Conservation (phyloP, 1,284 basidiomycete genomes). For the Mrakiaceae sp. region DNA sequence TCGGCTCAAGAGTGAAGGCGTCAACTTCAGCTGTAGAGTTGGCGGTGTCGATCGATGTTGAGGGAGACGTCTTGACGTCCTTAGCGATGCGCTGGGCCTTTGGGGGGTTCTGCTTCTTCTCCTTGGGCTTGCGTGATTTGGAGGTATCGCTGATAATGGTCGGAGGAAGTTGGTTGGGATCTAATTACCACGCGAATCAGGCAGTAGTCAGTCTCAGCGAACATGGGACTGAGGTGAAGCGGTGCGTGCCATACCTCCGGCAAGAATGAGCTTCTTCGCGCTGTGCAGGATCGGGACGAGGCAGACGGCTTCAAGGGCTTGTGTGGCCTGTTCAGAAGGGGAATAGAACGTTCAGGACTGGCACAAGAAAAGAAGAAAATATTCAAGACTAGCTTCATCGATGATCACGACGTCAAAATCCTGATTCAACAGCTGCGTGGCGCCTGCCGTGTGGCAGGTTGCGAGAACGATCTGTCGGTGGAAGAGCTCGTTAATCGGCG, state of each 20-base stretch:
- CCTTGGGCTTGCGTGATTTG: conserved; percentile 15
- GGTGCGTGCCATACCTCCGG: conserved; percentile 42
- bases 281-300: conserved; percentile 87
- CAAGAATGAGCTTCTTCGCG: conserved; percentile 72
- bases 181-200: not conserved
- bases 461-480: conserved; percentile 61
- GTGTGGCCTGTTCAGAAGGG: conserved; percentile 49
- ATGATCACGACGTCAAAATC: conserved; percentile 86
- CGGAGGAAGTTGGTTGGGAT: conserved; percentile 85
- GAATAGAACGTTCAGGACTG: not conserved
- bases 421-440: conserved; percentile 59
- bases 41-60: no score
- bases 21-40: no score
- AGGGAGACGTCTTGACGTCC: no score
- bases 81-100: not conserved
- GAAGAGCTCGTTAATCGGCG: not conserved
- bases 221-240: no score
- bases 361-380: not conserved
- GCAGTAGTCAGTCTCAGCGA: not conserved
- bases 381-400: conserved; percentile 51
- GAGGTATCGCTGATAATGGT: conserved; percentile 50
- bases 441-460: conserved; percentile 84
- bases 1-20: not conserved
- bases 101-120: conserved; percentile 12
- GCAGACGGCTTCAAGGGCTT: conserved; percentile 89